Base-by-base conservation (phyloP, 192 early-diverging fungal species). In the Backusella circina region DNA sequence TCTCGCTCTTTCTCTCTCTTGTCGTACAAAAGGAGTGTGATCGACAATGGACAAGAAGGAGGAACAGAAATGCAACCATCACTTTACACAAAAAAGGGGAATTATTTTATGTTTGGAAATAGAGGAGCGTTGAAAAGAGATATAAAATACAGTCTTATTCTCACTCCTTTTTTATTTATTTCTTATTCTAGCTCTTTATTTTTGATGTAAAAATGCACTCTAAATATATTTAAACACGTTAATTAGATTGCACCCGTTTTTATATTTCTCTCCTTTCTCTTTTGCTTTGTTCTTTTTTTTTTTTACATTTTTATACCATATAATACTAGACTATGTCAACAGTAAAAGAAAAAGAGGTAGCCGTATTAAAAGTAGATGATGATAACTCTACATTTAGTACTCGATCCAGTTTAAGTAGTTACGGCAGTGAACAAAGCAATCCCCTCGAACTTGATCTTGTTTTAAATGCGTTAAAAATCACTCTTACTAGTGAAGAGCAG, bases 361-460 rank as follows among this genome's bases (percentile, higher is more conserved):
- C 54, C 12, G 54, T 57, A 57, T 12, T 57, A 57, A 57, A 57
- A 57, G 23, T 57, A 23, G 54, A 61, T n/a, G 54, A 61, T 28
- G 54, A 61, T 61, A 28, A 61, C 12, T 26, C 54, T 61, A 61
- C 41, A 16, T 9, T 28, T 15, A 47, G 23, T 5, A 47, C 69
- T 47, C 12, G 69, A 44, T 70, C 69, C 12, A 70, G 69, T 47
- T 30, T 31, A n/a, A 70, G 69, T 47, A 70, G 69, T 8, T 28
- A 44, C 7, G 28, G 39, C 30, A 70, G 26, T 44, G 9, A 70
- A 16, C 69, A 70, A 13, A 36, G 21, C 21, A n/a, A 68, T 9
- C 38, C 69, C 5, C 28, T 70, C 15, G 69, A 70, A 16, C 69
- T 70, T 26, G 69, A 41, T 31, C 39, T 70, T 41, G 69, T 70